These are phyloP conservation scores for Macrolepiota dolichaula DNA, from an alignment of 768 basidiomycete species.

Conservation along the genomic window DNA sequence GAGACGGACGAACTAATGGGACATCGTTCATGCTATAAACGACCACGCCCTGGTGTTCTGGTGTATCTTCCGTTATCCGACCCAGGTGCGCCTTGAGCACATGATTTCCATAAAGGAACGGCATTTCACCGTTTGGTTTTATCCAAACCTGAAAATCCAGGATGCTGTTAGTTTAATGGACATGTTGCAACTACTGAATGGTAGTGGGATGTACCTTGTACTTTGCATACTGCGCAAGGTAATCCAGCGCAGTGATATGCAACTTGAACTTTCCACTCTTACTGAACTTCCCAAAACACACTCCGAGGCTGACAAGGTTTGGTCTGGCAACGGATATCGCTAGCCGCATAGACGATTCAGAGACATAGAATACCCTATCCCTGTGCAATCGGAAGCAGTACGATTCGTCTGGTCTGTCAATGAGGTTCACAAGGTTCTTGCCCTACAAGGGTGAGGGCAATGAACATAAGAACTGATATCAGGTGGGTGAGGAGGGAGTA, in stretches of 20 bases:
- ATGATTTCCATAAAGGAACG: constrained; percentile 98
- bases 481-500: not conserved
- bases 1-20: constrained; percentile 63
- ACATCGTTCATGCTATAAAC: constrained; percentile 95
- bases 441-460: constrained; percentile 49
- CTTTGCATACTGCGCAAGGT: constrained; percentile 94
- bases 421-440: constrained; percentile 92
- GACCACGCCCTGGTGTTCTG: constrained; percentile 98
- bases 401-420: constrained; percentile 91
- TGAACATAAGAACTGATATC: not conserved
- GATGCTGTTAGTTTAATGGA: not conserved
- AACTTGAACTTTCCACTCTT: constrained; percentile 98
- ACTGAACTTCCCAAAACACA: constrained; percentile 96
- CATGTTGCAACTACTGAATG: not conserved
- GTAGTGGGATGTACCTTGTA: constrained; percentile 70
- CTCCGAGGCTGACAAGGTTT: constrained; percentile 90
- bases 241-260: constrained; percentile 91
- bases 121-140: constrained; percentile 99
- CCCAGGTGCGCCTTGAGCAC: constrained; percentile 98
- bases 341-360: constrained; percentile 90
- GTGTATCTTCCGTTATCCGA: constrained; percentile 96
- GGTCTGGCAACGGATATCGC: constrained; percentile 90
- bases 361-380: constrained; percentile 95
- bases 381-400: constrained; percentile 95
- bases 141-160: constrained; percentile 79